A percentile compares a stretch with the other conserved stretches of the same genome.
These are phyloP conservation scores for Brassica hybrid DNA, from an alignment of 441 rosid genomes.

Conservation along the genomic window DNA sequence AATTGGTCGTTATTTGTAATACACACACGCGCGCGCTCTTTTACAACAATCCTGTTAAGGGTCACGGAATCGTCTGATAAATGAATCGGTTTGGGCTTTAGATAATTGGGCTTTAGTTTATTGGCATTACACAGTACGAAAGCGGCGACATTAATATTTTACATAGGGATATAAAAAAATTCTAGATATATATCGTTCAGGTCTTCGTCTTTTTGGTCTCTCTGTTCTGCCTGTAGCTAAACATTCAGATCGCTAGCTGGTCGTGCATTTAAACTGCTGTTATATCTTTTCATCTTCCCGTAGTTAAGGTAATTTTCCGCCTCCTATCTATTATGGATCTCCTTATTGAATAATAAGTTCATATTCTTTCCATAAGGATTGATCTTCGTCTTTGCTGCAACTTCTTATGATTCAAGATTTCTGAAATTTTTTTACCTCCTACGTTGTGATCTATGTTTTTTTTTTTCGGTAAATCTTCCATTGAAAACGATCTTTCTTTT, in stretches of 20 bases:
- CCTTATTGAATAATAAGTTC: background rate
- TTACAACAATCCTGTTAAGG: background rate
- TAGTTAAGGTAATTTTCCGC: conserved; percentile 21
- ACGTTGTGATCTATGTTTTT: conserved; percentile 6
- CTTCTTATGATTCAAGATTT: conserved; percentile 24
- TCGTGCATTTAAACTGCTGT: conserved; percentile 13
- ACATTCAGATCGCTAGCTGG: conserved; percentile 3
- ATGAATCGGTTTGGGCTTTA: background rate
- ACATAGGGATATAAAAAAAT: background rate
- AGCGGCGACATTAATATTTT: background rate
- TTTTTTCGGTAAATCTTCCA: background rate
- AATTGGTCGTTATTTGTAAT: background rate
- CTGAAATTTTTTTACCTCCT: conserved; percentile 5
- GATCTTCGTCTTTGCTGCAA: conserved; percentile 14
- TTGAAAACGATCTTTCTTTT: conserved; percentile 16
- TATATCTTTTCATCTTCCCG: conserved; percentile 10
- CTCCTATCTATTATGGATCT: background rate
- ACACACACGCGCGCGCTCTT: background rate
- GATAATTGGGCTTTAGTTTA: background rate
- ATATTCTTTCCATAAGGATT: background rate
- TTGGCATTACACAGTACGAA: background rate
- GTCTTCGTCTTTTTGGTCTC: background rate
- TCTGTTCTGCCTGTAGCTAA: background rate
- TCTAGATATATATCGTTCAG: background rate
- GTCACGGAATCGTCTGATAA: conserved; percentile 2